Conservation (phyloP, 768 basidiomycete species). For the Exidia glandulosa region DNA sequence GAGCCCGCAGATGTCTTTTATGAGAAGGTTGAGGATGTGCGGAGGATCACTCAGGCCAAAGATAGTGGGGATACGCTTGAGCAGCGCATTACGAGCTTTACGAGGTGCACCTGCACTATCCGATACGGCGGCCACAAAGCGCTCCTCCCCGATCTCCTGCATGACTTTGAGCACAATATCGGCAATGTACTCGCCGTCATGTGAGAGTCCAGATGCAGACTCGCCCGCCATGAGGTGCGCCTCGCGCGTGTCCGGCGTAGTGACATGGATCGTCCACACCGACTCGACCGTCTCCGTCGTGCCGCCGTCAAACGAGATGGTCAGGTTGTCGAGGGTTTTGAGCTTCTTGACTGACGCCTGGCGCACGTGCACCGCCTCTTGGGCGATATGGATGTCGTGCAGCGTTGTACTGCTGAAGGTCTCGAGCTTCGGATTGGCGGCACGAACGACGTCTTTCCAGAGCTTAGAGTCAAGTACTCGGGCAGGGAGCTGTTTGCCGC, state of each 20-base stretch:
- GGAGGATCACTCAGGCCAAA: neutral
- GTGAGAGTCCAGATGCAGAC: neutral
- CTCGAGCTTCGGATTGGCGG: conserved; percentile 3
- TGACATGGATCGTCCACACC: conserved; percentile 14
- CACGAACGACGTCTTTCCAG: conserved; percentile 4
- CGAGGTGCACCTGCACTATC: neutral
- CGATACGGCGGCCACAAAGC: neutral
- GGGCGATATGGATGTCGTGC: conserved; percentile 7
- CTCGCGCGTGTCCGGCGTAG: conserved; percentile 1
- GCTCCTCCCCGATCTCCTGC: neutral
- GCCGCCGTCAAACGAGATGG: conserved; percentile 13
- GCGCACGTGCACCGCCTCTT: conserved; percentile 9
- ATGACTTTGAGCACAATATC: neutral
- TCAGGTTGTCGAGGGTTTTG: conserved; percentile 3
- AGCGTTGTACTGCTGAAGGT: conserved; percentile 6
- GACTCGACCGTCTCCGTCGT: conserved; percentile 11
- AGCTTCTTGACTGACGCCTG: conserved; percentile 4
- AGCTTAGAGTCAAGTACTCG: neutral
- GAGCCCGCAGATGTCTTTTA: neutral
- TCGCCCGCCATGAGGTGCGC: neutral
- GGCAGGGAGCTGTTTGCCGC: neutral
- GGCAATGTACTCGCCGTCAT: neutral
- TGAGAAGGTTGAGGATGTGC: neutral
- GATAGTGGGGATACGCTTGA: neutral
- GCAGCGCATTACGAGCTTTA: neutral